These are phyloP conservation scores for Kwoniella sp. DNA, from an alignment of 768 basidiomycete genomes.

Conservation along the genomic window DNA sequence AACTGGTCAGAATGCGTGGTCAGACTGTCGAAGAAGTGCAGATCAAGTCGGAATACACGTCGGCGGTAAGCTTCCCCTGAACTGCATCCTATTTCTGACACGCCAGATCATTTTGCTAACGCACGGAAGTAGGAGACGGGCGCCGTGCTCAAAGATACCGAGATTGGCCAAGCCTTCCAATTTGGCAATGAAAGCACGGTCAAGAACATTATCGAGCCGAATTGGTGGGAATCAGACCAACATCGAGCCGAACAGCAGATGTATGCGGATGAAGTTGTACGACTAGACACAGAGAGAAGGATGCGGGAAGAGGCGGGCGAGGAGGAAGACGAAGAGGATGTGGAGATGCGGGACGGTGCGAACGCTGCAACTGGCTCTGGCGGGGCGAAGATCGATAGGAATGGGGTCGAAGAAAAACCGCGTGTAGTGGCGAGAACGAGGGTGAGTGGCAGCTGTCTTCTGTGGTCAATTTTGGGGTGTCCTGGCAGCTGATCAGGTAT, in stretches of 20 bases:
- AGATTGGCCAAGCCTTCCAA: constrained; percentile 57
- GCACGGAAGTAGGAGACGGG: constrained; percentile 47
- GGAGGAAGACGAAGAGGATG: constrained; percentile 45
- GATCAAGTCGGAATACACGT: constrained; percentile 71
- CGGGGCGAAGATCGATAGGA: constrained; percentile 22
- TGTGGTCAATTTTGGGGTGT: not conserved
- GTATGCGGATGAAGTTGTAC: constrained; percentile 37
- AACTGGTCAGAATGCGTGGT: constrained; percentile 79
- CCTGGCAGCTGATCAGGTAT: constrained; percentile 1
- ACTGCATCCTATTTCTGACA: not conserved
- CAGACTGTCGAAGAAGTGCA: constrained; percentile 75
- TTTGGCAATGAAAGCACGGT: constrained; percentile 53
- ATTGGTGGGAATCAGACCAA: constrained; percentile 48
- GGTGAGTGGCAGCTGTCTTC: constrained; percentile 29
- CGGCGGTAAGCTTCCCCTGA: constrained; percentile 63
- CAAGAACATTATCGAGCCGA: constrained; percentile 47
- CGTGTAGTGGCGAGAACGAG: constrained; percentile 45
- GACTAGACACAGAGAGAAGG: constrained; percentile 32
- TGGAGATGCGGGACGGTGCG: constrained; percentile 16
- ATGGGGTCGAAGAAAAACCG: constrained; percentile 27
- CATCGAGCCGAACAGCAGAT: constrained; percentile 31
- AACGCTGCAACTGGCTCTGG: not conserved
- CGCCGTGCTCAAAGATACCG: constrained; percentile 49
- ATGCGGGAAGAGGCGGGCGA: constrained; percentile 57
- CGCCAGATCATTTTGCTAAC: not conserved